phyloP scores from a whole-genome alignment of 305 asterid species.

The Stenogyne calaminthoides region DNA sequence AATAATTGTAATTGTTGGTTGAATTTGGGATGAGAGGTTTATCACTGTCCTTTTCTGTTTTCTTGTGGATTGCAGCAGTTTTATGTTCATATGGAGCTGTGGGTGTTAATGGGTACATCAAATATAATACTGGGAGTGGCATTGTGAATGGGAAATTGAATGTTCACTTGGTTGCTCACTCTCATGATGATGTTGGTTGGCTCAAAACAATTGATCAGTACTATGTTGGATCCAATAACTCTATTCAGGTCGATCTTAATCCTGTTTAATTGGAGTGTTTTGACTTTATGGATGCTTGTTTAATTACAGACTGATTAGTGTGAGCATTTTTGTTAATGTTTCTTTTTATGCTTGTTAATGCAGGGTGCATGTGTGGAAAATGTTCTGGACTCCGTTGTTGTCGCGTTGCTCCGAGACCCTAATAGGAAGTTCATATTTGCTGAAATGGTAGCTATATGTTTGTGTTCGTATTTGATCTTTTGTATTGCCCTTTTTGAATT shows the following conservation, averaged over 20 bases:
- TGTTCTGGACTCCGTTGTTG: constrained; percentile 70
- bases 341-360: constrained; percentile 32
- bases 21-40: constrained; percentile 39
- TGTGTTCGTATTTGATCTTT: constrained; percentile 3
- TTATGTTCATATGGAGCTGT: constrained; percentile 37
- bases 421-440: constrained; percentile 77
- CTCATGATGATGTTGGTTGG: constrained; percentile 97
- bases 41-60: constrained; percentile 28
- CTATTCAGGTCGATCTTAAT: constrained; percentile 55
- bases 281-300: not conserved
- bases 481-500: constrained; percentile 7
- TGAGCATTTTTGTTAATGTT: not conserved
- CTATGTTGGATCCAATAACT: constrained; percentile 81
- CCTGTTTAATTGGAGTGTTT: not conserved
- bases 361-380: constrained; percentile 91
- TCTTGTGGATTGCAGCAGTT: constrained; percentile 36
- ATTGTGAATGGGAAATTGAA: constrained; percentile 73
- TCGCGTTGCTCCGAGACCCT: constrained; percentile 59
- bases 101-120: constrained; percentile 43
- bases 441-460: constrained; percentile 62
- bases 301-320: not conserved
- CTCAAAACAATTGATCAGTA: constrained; percentile 88
- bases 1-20: constrained; percentile 9
- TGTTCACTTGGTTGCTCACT: constrained; percentile 86
- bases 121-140: constrained; percentile 60